Evolutionary conservation across 1,284 basidiomycete genomes (phyloP), one percentile per base, ranked within the genome.

Genomic region (Leccinum pallidistipes): DNA sequence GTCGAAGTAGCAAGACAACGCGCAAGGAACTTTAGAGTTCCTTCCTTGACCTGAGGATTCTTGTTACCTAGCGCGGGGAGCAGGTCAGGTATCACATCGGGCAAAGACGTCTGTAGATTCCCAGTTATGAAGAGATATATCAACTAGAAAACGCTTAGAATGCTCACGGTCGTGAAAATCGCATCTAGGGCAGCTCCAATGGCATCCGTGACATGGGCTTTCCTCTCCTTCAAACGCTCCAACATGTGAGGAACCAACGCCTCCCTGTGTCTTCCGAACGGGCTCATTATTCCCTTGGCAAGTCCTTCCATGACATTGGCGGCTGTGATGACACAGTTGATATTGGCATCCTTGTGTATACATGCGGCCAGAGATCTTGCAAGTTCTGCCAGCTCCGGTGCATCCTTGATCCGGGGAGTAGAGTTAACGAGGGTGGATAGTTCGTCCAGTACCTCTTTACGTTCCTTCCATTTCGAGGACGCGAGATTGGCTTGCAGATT

Each of bases 391-490:
- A 95, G 79, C 70, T 90, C 90, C 18, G 90, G 81, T 1, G 85
- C 83, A 66, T 95, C 92, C 66, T 88, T 86, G 67, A 98, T 90
- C 62, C 90, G 87, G 9, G 90, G 88, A 12, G 91, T 86, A 16
- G 85, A 78, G 57, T 85, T 85, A 40, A 99, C 78, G 18, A 94
- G 78, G 14, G 86, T 85, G 61, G 89, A 81, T 45, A 97, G 82
- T 52, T 94, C 92, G 67, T 98, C 95, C 57, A 98, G 78, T 2
- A 86, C 92, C 70, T 98, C 96, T 70, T 97, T 94, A 32, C 97
- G 87, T 66, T 99, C 97, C 74, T 99, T 98, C 97, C 97, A 99
- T 77, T 99, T 99, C 1, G 92, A 88, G 4, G 96, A 98, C 12
- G 86, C 84, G 57, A 99, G 81, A 60, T 84, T 80, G 6, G 88